Evolutionary conservation across 2,329 filamentous ascomycete genomes (phyloP), one percentile per base, ranked within the genome.

Genomic region (Ustulina deusta): DNA sequence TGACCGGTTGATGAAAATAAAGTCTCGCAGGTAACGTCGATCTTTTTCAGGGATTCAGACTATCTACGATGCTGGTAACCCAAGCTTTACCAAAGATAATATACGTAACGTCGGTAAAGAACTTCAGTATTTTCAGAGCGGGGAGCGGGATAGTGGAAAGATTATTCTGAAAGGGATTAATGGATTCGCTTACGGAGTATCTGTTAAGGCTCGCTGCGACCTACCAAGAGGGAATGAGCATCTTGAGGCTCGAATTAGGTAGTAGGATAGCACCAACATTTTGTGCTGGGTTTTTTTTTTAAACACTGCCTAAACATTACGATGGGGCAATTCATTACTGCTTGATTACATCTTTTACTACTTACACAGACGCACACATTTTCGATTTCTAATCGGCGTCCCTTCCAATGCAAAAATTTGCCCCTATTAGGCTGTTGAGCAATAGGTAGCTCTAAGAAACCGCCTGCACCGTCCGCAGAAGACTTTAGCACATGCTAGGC

Each of bases 371-470:
- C 25, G 17, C 20, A 52, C 4, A 32, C 4, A 32, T 32, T 32
- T 52, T 52, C 51, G 32, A 58, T 48, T 34, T 56, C 20, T 55
- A 64, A 25, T 44, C 34, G n/a, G 65, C 63, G 9, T 69, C 69
- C 51, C 66, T 71, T 25, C 66, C 66, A 4, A 69, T 71, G 69
- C n/a, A n/a, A 22, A 36, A 32, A 68, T 71, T 64, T 13, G 44
- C n/a, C n/a, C n/a, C n/a, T n/a, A n/a, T n/a, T n/a, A n/a, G n/a
- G n/a, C n/a, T n/a, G n/a, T n/a, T n/a, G n/a, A n/a, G n/a, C n/a
- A n/a, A n/a, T n/a, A n/a, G n/a, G n/a, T n/a, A n/a, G n/a, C n/a
- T n/a, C n/a, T n/a, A n/a, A n/a, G n/a, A n/a, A n/a, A n/a, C n/a
- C n/a, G n/a, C n/a, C n/a, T n/a, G n/a, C n/a, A n/a, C n/a, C n/a